Evolutionary conservation across 352 stramenopile species (phyloP), one percentile per base, ranked within the genome.

Genomic region (Globisporangium apiculatum): DNA sequence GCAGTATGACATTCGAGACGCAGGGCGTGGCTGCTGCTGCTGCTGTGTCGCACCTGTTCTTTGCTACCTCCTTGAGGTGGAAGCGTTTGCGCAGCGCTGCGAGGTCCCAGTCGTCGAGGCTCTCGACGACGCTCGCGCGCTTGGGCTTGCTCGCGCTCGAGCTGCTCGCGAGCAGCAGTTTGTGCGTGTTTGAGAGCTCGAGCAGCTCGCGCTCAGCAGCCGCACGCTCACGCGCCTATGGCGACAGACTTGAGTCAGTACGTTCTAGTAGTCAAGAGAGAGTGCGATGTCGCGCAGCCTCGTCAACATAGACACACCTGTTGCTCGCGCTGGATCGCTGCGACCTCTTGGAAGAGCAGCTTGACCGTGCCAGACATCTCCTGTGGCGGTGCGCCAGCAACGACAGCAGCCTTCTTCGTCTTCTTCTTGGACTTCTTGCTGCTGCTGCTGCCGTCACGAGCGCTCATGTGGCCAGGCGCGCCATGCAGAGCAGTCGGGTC

Each of bases 291-390:
- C 6, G 36, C 5, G 10, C 24, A 50, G 48, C 36, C 42, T n/a
- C 38, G 2, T 17, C 48, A 37, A 31, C 1, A 8, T 8, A 5
- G 24, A 40, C 48, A 4, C 51, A 76, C 77, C 58, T 83, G 63
- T 12, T 74, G 68, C 37, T 83, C 68, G 1, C 74, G 61, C 55
- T 82, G 69, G 47, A 79, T 82, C 15, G 51, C 60, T 6, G 73
- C 68, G 2, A 91, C 71, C 50, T 89, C 80, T 37, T 74, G 73
- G 55, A 91, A 85, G 4, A 93, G 71, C 57, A 93, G 67, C 51
- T 78, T 81, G 17, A 91, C 83, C 0, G 76, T 90, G 1, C 79
- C 75, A 8, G 80, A 90, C 61, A 89, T 65, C 24, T 62, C 58
- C 45, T 85, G 82, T 4, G 72, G 64, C 51, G 71, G 69, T 7